Evolutionary conservation across 1,139 yeast species (phyloP).

Genomic region (Candida anutae): DNA sequence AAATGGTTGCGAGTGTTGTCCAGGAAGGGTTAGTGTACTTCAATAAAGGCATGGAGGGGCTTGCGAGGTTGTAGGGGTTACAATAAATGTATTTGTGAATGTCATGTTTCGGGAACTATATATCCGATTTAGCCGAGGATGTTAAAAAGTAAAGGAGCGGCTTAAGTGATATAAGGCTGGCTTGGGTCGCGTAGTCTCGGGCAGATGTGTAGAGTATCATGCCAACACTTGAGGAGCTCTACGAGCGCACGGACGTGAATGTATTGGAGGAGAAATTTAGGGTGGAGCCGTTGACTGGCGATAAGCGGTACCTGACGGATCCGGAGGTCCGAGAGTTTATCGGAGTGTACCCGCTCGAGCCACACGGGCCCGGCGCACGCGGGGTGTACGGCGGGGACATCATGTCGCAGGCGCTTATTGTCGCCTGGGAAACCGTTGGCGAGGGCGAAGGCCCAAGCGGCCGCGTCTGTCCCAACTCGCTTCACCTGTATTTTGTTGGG

Average conservation of each 20-base stretch:
- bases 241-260: conserved; percentile 12
- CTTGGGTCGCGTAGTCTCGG: no score
- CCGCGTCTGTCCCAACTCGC: conserved; percentile 33
- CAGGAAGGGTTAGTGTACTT: conserved; percentile 38
- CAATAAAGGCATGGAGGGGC: conserved; percentile 18
- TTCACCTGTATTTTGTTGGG: conserved; percentile 33
- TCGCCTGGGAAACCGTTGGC: conserved; percentile 30
- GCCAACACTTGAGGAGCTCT: conserved; percentile 7
- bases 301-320: neutral
- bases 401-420: conserved; percentile 25
- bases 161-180: no score
- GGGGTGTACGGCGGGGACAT: conserved; percentile 40
- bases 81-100: neutral
- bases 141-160: no score
- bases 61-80: conserved; percentile 27
- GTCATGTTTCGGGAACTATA: neutral
- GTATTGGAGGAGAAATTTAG: conserved; percentile 17
- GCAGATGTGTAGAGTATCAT: no score
- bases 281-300: conserved; percentile 4
- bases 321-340: conserved; percentile 7
- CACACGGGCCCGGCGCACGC: conserved; percentile 21
- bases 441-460: conserved; percentile 10
- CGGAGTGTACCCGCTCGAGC: conserved; percentile 33
- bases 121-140: no score
- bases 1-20: conserved; percentile 31